Evolutionary conservation across 441 rosid genomes (phyloP), one percentile per base, ranked within the genome.

Genomic region (Populus hybrid): DNA sequence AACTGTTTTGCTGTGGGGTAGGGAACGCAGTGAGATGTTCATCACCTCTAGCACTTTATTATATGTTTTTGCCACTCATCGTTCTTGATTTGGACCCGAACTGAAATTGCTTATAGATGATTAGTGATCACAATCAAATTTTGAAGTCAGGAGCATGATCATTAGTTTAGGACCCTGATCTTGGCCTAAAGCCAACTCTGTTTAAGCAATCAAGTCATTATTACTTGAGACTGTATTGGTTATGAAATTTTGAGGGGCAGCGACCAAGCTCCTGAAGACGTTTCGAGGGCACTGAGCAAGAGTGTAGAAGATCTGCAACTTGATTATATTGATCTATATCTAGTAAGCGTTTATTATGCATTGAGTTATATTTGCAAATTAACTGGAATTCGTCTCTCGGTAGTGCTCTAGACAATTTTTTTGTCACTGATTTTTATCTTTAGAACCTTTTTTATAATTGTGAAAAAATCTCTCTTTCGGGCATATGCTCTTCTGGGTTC

Each of bases 401-500:
- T 90, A 80, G 9, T 4, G 12, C 66, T 9, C 59, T 12, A 0
- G 9, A 24, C 67, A 30, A 23, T 69, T 76, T 34, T 3, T 61
- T 71, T 18, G 2, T 8, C 12, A 34, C 46, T 18, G 34, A 7
- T 3, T 21, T 32, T 21, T 5, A 11, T 46, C 42, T 14, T 32
- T 3, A 11, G 12, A 26, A 5, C 9, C 23, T 28, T 34, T 16
- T 23, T 63, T 0, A 21, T 7, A 18, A 26, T 53, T 40, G 46
- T 10, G 46, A 7, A 7, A 36, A 36, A 61, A 26, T 71, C 35
- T 68, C 66, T 40, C 42, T 34, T 23, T 38, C 86, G 84, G 88
- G 90, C 86, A 36, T 84, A 84, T 80, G 83, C 93, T 24, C 90
- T 90, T 10, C 70, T 88, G 68, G 93, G 90, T 42, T 90, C 90